Evolutionary conservation across 306 rosid species (phyloP).

Genomic region (Fragaria iinumae): DNA sequence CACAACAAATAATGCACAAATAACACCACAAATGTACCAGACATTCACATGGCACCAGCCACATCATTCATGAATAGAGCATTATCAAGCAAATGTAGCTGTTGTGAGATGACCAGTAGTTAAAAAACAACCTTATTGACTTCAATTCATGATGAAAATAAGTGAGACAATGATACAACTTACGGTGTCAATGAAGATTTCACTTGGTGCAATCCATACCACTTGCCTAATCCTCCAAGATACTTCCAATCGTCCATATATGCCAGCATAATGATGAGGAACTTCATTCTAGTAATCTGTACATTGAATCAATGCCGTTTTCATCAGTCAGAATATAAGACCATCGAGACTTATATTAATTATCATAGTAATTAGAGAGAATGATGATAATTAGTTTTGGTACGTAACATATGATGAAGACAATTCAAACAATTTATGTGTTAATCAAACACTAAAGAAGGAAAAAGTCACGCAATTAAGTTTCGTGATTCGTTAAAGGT

Average conservation of each 20-base stretch:
- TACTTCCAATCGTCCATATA: background rate
- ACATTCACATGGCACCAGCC: constrained; percentile 38
- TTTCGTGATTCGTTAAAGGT: background rate
- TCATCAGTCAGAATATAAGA: constrained; percentile 3
- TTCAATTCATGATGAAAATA: background rate
- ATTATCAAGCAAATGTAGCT: constrained; percentile 1
- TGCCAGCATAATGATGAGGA: background rate
- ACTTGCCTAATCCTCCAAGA: background rate
- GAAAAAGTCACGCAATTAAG: background rate
- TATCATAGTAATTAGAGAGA: background rate
- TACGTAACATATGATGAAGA: constrained; percentile 5
- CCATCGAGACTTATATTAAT: background rate
- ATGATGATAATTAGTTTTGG: background rate
- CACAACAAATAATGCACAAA: constrained; percentile 20
- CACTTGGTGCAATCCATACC: background rate
- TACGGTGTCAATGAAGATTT: background rate
- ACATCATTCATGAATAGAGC: constrained; percentile 28
- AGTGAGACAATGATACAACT: background rate
- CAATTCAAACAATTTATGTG: background rate
- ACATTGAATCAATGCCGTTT: background rate
- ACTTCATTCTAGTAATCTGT: background rate
- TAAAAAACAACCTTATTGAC: background rate
- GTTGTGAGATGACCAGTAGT: background rate
- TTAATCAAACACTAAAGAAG: constrained; percentile 3
- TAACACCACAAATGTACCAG: constrained; percentile 27